Evolutionary conservation across 768 basidiomycete genomes (phyloP).

Genomic region (Tylopilus felleus): DNA sequence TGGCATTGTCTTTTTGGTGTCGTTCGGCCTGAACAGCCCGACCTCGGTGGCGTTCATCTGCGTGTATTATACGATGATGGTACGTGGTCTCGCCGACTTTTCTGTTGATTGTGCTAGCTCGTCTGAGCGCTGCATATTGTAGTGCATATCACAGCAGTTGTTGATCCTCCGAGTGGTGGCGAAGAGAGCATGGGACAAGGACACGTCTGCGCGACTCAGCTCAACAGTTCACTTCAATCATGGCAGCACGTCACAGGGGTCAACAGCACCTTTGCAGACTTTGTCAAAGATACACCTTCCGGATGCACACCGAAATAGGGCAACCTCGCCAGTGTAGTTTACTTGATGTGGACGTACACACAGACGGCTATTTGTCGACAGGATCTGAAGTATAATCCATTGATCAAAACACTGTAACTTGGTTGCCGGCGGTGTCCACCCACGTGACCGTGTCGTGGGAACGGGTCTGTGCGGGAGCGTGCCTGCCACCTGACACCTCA

Average conservation of each 20-base stretch:
- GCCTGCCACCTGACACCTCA: too few species aligned
- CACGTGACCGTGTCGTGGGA: too few species aligned
- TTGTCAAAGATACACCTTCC: background rate
- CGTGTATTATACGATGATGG: conserved; percentile 23
- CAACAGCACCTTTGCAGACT: background rate
- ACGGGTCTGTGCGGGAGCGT: too few species aligned
- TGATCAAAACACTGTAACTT: too few species aligned
- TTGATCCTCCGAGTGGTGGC: conserved; percentile 24
- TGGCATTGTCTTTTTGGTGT: conserved; percentile 23
- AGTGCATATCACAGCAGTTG: conserved; percentile 30
- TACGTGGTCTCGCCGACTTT: background rate
- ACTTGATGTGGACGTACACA: too few species aligned
- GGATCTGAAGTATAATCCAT: too few species aligned
- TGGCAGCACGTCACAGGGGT: background rate
- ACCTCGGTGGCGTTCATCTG: conserved; percentile 6
- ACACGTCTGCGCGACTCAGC: background rate
- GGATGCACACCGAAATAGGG: background rate
- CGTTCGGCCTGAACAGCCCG: conserved; percentile 15
- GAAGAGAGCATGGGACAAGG: conserved; percentile 12
- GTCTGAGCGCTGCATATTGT: background rate
- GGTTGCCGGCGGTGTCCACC: too few species aligned
- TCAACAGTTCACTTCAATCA: conserved; percentile 16
- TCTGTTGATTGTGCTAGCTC: too few species aligned
- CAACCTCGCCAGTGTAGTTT: background rate
- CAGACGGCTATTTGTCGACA: too few species aligned